phyloP scores from a whole-genome alignment of 805 yeast genomes.

The Torulaspora microellipsoides region DNA sequence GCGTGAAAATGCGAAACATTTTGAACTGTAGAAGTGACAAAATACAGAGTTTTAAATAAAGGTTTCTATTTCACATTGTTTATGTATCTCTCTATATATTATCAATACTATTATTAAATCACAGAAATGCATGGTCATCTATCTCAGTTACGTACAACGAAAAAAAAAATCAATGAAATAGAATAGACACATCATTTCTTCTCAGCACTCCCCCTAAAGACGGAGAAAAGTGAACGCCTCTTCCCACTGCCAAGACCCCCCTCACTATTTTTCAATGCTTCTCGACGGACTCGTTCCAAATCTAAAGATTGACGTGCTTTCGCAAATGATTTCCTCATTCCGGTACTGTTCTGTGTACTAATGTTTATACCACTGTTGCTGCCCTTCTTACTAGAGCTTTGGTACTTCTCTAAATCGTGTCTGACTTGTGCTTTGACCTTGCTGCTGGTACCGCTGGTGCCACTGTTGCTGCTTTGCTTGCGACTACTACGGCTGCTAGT shows the following conservation, averaged over 20 bases:
- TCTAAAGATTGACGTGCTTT: slow-evolving; percentile 32
- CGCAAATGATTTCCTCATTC: slow-evolving; percentile 21
- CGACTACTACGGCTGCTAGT: slow-evolving; percentile 5
- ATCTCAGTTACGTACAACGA: too few relatives aligned
- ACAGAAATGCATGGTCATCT: too few relatives aligned
- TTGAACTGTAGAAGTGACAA: too few relatives aligned
- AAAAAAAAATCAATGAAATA: too few relatives aligned
- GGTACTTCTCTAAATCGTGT: slow-evolving; percentile 15
- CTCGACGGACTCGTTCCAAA: slow-evolving; percentile 27
- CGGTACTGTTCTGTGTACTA: slow-evolving; percentile 7
- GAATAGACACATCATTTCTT: slow-evolving; percentile 11
- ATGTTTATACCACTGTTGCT: slow-evolving; percentile 18
- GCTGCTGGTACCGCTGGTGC: not conserved
- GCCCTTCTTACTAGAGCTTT: slow-evolving; percentile 12
- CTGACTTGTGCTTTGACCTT: slow-evolving; percentile 6
- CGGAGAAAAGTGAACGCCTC: slow-evolving; percentile 30
- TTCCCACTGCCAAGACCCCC: slow-evolving; percentile 13
- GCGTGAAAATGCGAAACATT: too few relatives aligned
- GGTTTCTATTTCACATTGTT: too few relatives aligned
- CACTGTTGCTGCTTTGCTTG: slow-evolving; percentile 9
- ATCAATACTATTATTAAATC: too few relatives aligned
- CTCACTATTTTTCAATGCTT: slow-evolving; percentile 17
- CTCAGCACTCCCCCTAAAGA: slow-evolving; percentile 23
- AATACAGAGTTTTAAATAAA: too few relatives aligned
- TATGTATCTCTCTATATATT: too few relatives aligned